Percentiles rank a stretch among this genome's conserved stretches.
These are phyloP conservation scores for Aspergillus quadricinctus DNA, from an alignment of 2,329 filamentous ascomycete species.

Conservation along the genomic window DNA sequence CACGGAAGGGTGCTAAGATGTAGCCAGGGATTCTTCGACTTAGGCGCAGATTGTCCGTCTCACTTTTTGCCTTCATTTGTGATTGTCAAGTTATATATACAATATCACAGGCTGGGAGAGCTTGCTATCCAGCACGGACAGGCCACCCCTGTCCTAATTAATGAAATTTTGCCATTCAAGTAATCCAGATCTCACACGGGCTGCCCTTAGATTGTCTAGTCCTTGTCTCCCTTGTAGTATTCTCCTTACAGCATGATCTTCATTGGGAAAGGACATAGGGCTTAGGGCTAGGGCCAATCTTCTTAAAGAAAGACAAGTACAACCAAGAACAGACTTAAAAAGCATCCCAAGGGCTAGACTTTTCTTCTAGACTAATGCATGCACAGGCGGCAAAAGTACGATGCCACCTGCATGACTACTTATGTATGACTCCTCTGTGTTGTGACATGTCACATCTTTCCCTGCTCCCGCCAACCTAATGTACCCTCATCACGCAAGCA, in stretches of 20 bases:
- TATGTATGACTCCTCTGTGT: neutral
- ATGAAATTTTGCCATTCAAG: neutral
- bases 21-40: neutral
- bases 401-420: neutral
- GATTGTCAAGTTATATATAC: neutral
- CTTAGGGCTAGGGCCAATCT: constrained; percentile 11
- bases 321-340: neutral
- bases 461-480: neutral
- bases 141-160: neutral
- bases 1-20: constrained; percentile 3
- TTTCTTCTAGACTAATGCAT: neutral
- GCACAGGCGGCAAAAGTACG: neutral
- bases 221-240: neutral
- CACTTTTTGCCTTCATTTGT: neutral
- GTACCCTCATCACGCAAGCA: neutral
- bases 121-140: neutral
- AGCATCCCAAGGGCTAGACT: neutral
- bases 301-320: neutral
- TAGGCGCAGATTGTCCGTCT: neutral
- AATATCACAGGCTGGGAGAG: neutral
- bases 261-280: constrained; percentile 3
- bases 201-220: neutral
- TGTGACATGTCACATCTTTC: neutral
- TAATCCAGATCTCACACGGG: too few species aligned
- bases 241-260: neutral